Base-by-base conservation (phyloP, 1,284 basidiomycete genomes). In the Cronartium quercuum region DNA sequence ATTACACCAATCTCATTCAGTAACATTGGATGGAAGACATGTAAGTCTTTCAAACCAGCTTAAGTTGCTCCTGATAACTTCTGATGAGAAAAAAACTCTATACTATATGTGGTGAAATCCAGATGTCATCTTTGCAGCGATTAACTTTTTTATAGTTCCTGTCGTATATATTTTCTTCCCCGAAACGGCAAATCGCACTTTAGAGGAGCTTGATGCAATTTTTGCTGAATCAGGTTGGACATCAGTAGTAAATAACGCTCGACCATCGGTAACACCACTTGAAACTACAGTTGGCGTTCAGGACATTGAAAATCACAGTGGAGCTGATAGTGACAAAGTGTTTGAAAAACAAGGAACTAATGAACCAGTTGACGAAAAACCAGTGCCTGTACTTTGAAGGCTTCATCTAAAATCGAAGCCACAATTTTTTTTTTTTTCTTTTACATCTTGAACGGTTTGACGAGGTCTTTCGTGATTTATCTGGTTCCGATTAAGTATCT, bases 161-260 rank as follows among this genome's bases (percentile, higher is more conserved):
- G 77, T 85, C 12, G 85, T 88, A 2, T 89, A 88, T 78, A 80
- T 87, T 76, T 88, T 86, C 83, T 88, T 88, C 82, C 87, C 87
- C n/a, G 88, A 88, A 81, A 88, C 87, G 3, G 85, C 86, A n/a
- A 86, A 86, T 21, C 84, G 86, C 41, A 87, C 86, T 0, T 80
- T 88, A 18, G 87, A 88, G 83, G 87, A 80, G 70, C 77, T 80
- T 65, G 80, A 81, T 55, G 24, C 77, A 40, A 78, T 81, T 69
- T 81, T 81, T 61, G 80, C 79, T 13, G 41, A 64, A 9, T 74
- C 70, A 18, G 62, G 62, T n/a, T 71, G 69, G 69, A n/a, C 57
- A 6, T 37, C 41, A 5, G 69, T 71, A 4, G 69, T 71, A 35
- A 40, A 65, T n/a, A 71, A 63, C 38, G 69, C 61, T 37, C 41